phyloP scores from a whole-genome alignment of 2,329 filamentous ascomycete species.

The Calonectria henricotiae region DNA sequence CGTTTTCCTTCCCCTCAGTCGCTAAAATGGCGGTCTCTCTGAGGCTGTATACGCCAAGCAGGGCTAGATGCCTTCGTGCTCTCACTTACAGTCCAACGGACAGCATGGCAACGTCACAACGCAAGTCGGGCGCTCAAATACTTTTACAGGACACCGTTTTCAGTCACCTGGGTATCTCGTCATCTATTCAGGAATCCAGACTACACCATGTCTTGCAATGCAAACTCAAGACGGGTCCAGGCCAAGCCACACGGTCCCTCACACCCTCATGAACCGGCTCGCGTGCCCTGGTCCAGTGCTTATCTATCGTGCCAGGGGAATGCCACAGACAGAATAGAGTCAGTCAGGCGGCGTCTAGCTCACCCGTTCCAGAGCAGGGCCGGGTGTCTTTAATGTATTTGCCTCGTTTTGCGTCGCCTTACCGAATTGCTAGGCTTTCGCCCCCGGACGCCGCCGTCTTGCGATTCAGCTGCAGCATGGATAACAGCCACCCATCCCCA shows the following conservation, averaged over 20 bases:
- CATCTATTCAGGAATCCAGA: not conserved
- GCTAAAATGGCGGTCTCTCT: conserved; percentile 19
- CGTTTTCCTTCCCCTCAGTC: not conserved
- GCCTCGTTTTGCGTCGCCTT: conserved; percentile 12
- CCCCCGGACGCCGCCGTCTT: conserved; percentile 35
- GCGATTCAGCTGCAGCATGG: conserved; percentile 30
- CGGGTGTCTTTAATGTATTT: conserved; percentile 16
- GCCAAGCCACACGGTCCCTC: conserved; percentile 14
- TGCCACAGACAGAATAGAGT: conserved; percentile 42
- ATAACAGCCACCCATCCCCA: conserved; percentile 28
- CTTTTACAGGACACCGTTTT: not conserved
- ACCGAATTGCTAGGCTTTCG: conserved; percentile 15
- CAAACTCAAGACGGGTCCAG: conserved; percentile 8
- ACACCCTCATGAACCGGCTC: conserved; percentile 28
- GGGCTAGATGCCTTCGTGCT: conserved; percentile 4
- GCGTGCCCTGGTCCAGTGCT: conserved; percentile 46
- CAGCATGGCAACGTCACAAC: not conserved
- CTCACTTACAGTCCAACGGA: conserved; percentile 8
- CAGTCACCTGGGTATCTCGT: not conserved
- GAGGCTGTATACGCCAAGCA: not conserved
- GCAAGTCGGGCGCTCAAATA: not conserved
- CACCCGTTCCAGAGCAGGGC: conserved; percentile 2
- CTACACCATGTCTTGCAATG: not conserved
- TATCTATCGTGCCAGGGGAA: conserved; percentile 45
- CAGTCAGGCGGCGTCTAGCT: conserved; percentile 46